Conservation (phyloP, 192 early-diverging fungal genomes). For the Funneliformis mosseae region DNA sequence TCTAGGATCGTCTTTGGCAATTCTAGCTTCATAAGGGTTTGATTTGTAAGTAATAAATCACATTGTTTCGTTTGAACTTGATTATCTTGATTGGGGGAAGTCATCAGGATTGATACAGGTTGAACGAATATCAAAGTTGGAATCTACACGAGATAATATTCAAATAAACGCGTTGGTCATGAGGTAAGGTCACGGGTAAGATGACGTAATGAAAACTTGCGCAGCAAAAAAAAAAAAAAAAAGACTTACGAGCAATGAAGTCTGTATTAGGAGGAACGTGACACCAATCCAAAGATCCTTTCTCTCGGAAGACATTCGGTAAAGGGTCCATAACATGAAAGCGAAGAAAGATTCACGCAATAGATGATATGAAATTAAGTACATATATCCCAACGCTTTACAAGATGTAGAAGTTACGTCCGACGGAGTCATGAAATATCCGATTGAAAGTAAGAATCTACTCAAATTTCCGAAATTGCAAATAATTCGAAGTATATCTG, state of each 20-base stretch:
- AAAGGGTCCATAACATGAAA: not conserved
- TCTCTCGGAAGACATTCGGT: not conserved
- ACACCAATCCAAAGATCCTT: not conserved
- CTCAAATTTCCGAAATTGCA: not conserved
- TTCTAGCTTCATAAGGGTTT: not conserved
- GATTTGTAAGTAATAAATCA: not conserved
- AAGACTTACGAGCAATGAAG: not conserved
- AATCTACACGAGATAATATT: not conserved
- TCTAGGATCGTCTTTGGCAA: not conserved
- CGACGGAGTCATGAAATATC: not conserved
- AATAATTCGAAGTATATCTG: not conserved
- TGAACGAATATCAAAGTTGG: not conserved
- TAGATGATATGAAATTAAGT: not conserved
- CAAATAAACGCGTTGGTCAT: no score
- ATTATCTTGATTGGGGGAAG: no score
- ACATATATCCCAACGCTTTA: not conserved
- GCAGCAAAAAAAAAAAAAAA: not conserved
- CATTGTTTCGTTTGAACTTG: not conserved
- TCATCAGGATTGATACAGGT: not conserved
- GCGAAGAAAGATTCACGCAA: not conserved
- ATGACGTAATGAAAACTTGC: not conserved
- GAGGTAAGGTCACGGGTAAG: no score
- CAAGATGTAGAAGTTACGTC: not conserved
- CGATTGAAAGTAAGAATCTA: not conserved
- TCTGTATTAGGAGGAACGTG: not conserved